Evolutionary conservation across 108 stramenopile species (phyloP).

Genomic region (Fragilariopsis cylindrus): DNA sequence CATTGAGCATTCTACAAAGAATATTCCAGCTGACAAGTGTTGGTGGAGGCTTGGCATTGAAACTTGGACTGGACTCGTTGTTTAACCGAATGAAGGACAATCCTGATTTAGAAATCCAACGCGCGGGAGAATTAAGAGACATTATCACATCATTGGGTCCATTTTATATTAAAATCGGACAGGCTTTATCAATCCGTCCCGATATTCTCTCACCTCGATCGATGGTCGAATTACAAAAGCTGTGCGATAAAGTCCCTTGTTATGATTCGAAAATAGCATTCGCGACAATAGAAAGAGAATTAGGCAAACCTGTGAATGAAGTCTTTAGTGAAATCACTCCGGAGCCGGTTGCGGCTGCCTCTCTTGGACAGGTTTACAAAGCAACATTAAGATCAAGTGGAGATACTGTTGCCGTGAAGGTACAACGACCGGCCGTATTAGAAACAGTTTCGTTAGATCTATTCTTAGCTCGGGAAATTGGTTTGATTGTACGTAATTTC

Average conservation of each 20-base stretch:
- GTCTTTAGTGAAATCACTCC: constrained; percentile 87
- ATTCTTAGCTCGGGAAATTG: constrained; percentile 84
- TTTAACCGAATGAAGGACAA: constrained; percentile 59
- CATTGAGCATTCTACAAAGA: constrained; percentile 64
- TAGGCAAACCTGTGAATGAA: constrained; percentile 79
- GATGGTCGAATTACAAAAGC: constrained; percentile 93
- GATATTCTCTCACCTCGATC: constrained; percentile 85
- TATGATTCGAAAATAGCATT: constrained; percentile 85
- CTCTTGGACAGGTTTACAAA: constrained; percentile 91
- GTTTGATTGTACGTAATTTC: constrained; percentile 73
- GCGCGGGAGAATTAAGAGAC: constrained; percentile 87
- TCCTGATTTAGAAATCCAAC: constrained; percentile 77
- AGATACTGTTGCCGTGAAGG: constrained; percentile 91
- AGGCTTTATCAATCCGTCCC: constrained; percentile 91
- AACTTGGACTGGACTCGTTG: constrained; percentile 50
- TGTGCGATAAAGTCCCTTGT: constrained; percentile 95
- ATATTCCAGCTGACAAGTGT: constrained; percentile 67
- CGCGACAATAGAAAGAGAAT: constrained; percentile 86
- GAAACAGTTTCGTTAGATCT: constrained; percentile 94
- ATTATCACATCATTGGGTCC: constrained; percentile 90
- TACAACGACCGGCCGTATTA: constrained; percentile 85
- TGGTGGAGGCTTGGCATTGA: constrained; percentile 58
- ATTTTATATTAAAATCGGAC: constrained; percentile 89
- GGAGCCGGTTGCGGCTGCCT: constrained; percentile 94
- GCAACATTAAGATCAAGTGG: constrained; percentile 72